Conservation (phyloP, 352 stramenopile genomes). For the Pythium aristosporum region DNA sequence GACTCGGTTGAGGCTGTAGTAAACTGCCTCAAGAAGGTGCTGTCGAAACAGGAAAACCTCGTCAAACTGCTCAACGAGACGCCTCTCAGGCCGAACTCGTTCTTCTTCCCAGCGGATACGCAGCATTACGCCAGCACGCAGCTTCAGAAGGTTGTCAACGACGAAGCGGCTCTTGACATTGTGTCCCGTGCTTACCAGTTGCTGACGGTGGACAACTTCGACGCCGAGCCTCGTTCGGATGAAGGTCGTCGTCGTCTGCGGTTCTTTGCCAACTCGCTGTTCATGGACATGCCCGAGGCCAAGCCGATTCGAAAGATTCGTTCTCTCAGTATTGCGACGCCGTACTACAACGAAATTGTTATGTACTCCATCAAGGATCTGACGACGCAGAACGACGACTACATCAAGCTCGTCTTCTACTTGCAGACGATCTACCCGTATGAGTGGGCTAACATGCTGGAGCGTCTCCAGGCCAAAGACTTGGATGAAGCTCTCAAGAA, state of each 20-base stretch:
- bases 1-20: conserved; percentile 80
- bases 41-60: conserved; percentile 83
- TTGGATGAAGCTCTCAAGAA: conserved; percentile 86
- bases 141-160: conserved; percentile 77
- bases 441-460: conserved; percentile 84
- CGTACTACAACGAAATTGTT: conserved; percentile 90
- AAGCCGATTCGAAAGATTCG: conserved; percentile 86
- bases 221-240: conserved; percentile 83
- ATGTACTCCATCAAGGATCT: conserved; percentile 90
- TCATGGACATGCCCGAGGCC: conserved; percentile 89
- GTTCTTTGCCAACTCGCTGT: conserved; percentile 88
- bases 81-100: conserved; percentile 83
- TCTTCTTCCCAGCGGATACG: conserved; percentile 84
- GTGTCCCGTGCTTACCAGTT: conserved; percentile 83
- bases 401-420: conserved; percentile 97
- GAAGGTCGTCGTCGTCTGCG: conserved; percentile 82
- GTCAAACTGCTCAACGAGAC: conserved; percentile 86
- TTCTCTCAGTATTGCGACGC: conserved; percentile 80
- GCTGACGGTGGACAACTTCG: conserved; percentile 88
- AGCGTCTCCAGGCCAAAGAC: conserved; percentile 74
- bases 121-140: conserved; percentile 84
- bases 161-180: conserved; percentile 80
- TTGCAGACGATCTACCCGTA: conserved; percentile 88
- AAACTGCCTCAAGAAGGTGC: conserved; percentile 83
- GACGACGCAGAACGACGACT: conserved; percentile 84